Conservation (phyloP, 2,329 filamentous ascomycete species). For the Grosmannia clavigera region DNA sequence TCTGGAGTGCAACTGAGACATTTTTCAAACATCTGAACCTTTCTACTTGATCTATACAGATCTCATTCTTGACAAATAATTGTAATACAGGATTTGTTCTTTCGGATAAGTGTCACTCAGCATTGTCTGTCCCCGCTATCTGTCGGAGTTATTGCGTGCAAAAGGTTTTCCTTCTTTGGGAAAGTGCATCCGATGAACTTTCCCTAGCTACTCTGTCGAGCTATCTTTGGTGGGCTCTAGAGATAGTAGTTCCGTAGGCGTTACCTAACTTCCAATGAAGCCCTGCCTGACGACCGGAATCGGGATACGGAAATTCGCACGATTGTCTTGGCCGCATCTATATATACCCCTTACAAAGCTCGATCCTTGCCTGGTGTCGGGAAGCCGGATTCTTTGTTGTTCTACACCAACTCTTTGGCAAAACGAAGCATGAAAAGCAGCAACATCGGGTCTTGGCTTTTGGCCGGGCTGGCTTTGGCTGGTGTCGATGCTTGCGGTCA, state of each 20-base stretch:
- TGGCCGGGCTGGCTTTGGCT: constrained; percentile 7
- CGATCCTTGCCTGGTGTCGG: no score
- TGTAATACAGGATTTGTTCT: not conserved
- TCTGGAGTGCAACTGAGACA: constrained; percentile 33
- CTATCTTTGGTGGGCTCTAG: not conserved
- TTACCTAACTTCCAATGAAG: not conserved
- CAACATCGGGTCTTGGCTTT: constrained; percentile 7
- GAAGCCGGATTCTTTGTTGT: no score
- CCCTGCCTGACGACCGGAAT: not conserved
- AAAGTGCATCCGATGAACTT: constrained; percentile 6
- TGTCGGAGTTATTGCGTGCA: not conserved
- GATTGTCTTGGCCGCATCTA: not conserved
- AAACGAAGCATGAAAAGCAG: not conserved
- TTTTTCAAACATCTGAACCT: not conserved
- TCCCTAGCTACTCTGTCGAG: not conserved
- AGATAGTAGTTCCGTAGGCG: not conserved
- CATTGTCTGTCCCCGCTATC: not conserved
- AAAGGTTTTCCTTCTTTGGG: constrained; percentile 6
- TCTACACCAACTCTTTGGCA: not conserved
- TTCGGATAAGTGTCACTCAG: not conserved
- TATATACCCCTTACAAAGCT: not conserved
- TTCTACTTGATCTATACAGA: no score
- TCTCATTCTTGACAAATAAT: no score
- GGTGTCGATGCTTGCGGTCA: constrained; percentile 9
- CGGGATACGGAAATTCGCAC: not conserved